Base-by-base conservation (phyloP, 1,284 basidiomycete species). In the Sporisorium graminicola region DNA sequence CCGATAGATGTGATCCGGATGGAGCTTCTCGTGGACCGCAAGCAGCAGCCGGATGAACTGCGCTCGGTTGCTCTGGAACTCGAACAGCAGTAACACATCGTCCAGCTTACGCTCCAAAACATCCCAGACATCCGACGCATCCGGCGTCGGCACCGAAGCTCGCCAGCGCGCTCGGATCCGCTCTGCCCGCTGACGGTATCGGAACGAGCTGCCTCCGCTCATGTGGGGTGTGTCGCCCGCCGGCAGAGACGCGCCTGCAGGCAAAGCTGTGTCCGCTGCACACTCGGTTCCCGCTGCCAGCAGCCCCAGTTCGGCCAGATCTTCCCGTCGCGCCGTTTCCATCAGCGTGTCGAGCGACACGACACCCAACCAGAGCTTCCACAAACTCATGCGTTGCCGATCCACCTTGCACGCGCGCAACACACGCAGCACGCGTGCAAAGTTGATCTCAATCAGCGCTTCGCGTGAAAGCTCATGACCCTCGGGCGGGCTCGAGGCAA, bases 391-490 rank as follows among this genome's bases (percentile, higher is more conserved):
- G 12, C 75, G 71, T 50, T 84, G 78, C 8, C 83, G 68, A 52
- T 85, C 82, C 26, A 82, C 26, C 59, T 77, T 77, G 68, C 83
- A 84, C 2, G 79, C 78, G 14, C 66, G 64, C 52, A 84, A 58
- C 31, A 79, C 77, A 13, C 78, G 68, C n/a, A 75, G 44, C 22
- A 79, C 76, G 18, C 78, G 70, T 12, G 66, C 63, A 58, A 77
- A 80, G 64, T 83, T 84, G 70, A 81, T 75, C 61, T 83, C 82
- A 49, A 84, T 58, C 12, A 84, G 66, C 10, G 81, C 82, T 29
- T 81, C 71, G 27, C 77, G 75, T 8, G 81, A 78, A 16, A 84
- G 60, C 58, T 80, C 75, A 22, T 63, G 62, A 24, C 72, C 67
- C 20, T 70, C 66, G 4, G n/a, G 12, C 5, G 68, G 44, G 5